A percentile compares a stretch with the other conserved stretches of the same genome.
Conservation (phyloP, 1,139 yeast species). For the Yamadazyma spencermartinsiae region DNA sequence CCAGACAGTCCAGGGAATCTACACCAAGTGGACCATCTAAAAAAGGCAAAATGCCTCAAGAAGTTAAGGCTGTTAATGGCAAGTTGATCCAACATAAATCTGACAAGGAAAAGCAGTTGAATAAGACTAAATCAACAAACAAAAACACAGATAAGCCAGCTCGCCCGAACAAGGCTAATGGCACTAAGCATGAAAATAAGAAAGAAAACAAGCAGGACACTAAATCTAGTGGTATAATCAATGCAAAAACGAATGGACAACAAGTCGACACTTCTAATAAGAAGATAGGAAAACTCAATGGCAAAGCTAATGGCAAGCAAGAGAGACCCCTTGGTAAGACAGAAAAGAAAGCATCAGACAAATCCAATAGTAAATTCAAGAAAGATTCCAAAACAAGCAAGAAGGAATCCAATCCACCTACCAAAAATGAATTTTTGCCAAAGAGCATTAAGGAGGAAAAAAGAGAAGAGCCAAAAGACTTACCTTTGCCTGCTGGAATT, state of each 20-base stretch:
- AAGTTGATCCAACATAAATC: no score
- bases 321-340: constrained; percentile 1
- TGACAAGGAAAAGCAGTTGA: neutral
- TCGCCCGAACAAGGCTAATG: neutral
- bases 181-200: constrained; percentile 4
- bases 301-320: neutral
- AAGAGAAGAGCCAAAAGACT: constrained; percentile 5
- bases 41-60: neutral
- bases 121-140: neutral
- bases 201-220: no score
- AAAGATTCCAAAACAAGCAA: constrained; percentile 6
- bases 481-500: constrained; percentile 28
- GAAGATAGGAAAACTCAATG: neutral
- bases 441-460: neutral
- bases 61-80: no score
- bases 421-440: constrained; percentile 1
- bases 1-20: constrained; percentile 8
- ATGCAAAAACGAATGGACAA: no score
- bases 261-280: no score
- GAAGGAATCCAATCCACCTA: constrained; percentile 3
- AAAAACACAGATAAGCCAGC: neutral
- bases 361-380: neutral
- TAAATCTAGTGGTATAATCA: no score
- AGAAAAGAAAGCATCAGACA: constrained; percentile 1
- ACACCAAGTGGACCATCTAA: constrained; percentile 4